phyloP scores from a whole-genome alignment of 805 yeast species.

The Wickerhamomyces chambardii region DNA sequence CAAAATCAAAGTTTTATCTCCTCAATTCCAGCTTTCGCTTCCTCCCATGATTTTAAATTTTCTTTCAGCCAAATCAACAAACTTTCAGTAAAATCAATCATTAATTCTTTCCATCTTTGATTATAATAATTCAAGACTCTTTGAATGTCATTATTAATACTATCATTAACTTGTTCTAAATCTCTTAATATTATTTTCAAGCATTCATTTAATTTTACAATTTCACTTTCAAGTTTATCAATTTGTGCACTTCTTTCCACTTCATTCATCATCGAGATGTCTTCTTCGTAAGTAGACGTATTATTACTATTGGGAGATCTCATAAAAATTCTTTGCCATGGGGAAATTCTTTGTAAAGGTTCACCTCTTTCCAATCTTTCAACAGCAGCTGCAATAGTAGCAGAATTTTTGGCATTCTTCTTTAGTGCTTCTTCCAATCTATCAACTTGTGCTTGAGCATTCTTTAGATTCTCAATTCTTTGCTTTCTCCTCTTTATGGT shows the following conservation, averaged over 20 bases:
- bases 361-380: constrained; percentile 19
- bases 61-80: constrained; percentile 27
- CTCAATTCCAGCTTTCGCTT: constrained; percentile 20
- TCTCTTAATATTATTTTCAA: constrained; percentile 25
- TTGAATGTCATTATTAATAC: constrained; percentile 21
- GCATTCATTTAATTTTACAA: constrained; percentile 29
- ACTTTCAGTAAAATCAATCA: constrained; percentile 22
- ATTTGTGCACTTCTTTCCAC: constrained; percentile 28
- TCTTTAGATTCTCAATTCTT: constrained; percentile 21
- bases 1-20: constrained; percentile 5
- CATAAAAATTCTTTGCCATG: constrained; percentile 19
- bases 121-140: constrained; percentile 18
- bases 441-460: constrained; percentile 23
- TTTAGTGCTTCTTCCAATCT: constrained; percentile 22
- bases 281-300: constrained; percentile 5
- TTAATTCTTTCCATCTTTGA: constrained; percentile 18
- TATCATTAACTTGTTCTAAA: constrained; percentile 23
- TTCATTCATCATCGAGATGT: constrained; percentile 19
- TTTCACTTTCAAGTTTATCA: constrained; percentile 23
- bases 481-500: constrained; percentile 26
- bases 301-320: constrained; percentile 13
- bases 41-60: constrained; percentile 28
- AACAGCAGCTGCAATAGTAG: constrained; percentile 23
- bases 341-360: constrained; percentile 11
- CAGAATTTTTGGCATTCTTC: constrained; percentile 24